phyloP scores from a whole-genome alignment of 495 filamentous ascomycete genomes.

The Talaromyces borbonicus region DNA sequence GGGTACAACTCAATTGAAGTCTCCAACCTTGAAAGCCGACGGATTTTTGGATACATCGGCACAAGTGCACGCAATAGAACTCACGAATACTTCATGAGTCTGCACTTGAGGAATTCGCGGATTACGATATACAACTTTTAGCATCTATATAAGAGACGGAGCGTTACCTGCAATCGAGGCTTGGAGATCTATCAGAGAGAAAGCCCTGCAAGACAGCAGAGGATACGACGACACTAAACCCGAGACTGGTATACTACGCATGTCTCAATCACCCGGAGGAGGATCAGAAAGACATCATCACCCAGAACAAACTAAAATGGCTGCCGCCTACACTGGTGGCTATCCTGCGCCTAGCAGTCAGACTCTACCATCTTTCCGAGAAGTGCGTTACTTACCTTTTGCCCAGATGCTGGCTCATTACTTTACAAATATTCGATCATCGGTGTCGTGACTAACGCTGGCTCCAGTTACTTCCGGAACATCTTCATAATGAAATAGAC shows the following conservation, averaged over 20 bases:
- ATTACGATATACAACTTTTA: background rate
- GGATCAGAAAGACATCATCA: conserved; percentile 13
- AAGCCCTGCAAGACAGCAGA: background rate
- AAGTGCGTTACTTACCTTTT: conserved; percentile 24
- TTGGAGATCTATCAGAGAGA: no score
- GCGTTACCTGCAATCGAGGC: background rate
- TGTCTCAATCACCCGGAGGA: conserved; percentile 9
- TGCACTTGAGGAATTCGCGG: background rate
- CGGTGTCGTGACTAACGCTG: background rate
- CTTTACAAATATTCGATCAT: no score
- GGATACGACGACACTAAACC: background rate
- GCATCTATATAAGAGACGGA: background rate
- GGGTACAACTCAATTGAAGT: background rate
- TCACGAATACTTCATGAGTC: conserved; percentile 1
- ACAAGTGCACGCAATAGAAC: background rate
- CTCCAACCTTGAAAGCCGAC: background rate
- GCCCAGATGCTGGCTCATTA: no score
- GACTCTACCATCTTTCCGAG: conserved; percentile 36
- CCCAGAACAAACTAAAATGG: conserved; percentile 18
- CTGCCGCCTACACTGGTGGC: conserved; percentile 33
- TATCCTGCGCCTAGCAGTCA: conserved; percentile 27
- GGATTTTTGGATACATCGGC: background rate
- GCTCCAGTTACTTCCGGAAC: conserved; percentile 31
- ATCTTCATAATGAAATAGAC: conserved; percentile 40
- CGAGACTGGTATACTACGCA: conserved; percentile 2